phyloP scores from a whole-genome alignment of 2,329 filamentous ascomycete species.

The Lecanoromycetidae sp. region DNA sequence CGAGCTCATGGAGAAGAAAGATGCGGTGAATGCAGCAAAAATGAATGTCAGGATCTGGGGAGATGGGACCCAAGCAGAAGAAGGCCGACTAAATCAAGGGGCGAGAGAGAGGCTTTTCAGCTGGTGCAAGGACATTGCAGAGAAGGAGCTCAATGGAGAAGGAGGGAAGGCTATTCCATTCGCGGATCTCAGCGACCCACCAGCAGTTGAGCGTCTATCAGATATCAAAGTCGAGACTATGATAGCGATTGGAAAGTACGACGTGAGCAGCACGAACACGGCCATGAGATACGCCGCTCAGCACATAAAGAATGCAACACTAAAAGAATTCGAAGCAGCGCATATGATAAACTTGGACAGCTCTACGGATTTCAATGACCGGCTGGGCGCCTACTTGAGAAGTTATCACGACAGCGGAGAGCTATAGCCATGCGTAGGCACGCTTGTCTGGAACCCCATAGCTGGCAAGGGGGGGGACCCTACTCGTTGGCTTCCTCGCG shows the following conservation, averaged over 20 bases:
- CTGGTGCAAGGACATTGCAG: slow-evolving; percentile 5
- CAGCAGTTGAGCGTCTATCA: not conserved
- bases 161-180: slow-evolving; percentile 1
- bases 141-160: not conserved
- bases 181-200: not conserved
- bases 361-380: slow-evolving; percentile 2
- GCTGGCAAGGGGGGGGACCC: too few relatives aligned
- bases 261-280: slow-evolving; percentile 1
- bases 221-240: not conserved
- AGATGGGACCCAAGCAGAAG: not conserved
- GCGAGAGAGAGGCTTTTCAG: not conserved
- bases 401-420: too few relatives aligned
- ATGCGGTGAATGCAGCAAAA: not conserved
- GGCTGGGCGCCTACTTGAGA: not conserved
- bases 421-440: too few relatives aligned
- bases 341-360: slow-evolving; percentile 10
- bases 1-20: not conserved
- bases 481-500: too few relatives aligned
- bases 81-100: not conserved
- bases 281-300: slow-evolving; percentile 3
- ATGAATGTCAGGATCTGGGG: slow-evolving; percentile 3
- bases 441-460: too few relatives aligned
- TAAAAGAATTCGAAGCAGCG: slow-evolving; percentile 2
- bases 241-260: not conserved
- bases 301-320: not conserved